These are phyloP conservation scores for Starmera pachycereana DNA, from an alignment of 805 yeast species.

Conservation along the genomic window DNA sequence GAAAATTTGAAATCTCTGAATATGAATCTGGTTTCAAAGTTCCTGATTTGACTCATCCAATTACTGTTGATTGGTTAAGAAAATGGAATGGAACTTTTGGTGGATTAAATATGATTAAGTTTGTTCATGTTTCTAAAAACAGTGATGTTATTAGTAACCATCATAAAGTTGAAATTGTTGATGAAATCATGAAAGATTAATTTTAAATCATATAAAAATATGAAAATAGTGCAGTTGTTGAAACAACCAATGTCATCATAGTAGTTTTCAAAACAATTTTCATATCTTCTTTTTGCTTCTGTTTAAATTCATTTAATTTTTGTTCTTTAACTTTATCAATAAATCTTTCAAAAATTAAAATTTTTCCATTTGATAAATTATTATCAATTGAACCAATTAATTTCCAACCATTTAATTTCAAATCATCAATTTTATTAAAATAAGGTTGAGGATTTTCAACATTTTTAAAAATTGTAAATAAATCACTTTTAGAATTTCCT, in stretches of 20 bases:
- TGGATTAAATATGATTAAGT: slow-evolving; percentile 52
- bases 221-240: no score
- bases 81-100: slow-evolving; percentile 82
- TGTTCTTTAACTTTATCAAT: slow-evolving; percentile 8
- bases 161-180: slow-evolving; percentile 4
- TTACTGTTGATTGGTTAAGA: slow-evolving; percentile 49
- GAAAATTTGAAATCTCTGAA: slow-evolving; percentile 49
- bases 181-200: neutral
- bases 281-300: slow-evolving; percentile 2
- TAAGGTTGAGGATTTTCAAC: slow-evolving; percentile 29
- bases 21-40: slow-evolving; percentile 59
- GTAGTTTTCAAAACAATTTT: neutral
- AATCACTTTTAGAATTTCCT: slow-evolving; percentile 24
- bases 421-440: slow-evolving; percentile 26
- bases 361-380: slow-evolving; percentile 6
- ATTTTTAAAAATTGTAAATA: slow-evolving; percentile 28
- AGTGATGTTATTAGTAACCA: slow-evolving; percentile 4
- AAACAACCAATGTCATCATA: neutral
- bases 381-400: slow-evolving; percentile 41
- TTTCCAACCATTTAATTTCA: slow-evolving; percentile 41
- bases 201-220: no score
- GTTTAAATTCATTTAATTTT: no score
- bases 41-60: slow-evolving; percentile 60
- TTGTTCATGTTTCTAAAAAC: slow-evolving; percentile 15
- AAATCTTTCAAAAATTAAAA: slow-evolving; percentile 31